These are phyloP conservation scores for Verticillium dahliae DNA, from an alignment of 2,329 filamentous ascomycete species.

Conservation along the genomic window DNA sequence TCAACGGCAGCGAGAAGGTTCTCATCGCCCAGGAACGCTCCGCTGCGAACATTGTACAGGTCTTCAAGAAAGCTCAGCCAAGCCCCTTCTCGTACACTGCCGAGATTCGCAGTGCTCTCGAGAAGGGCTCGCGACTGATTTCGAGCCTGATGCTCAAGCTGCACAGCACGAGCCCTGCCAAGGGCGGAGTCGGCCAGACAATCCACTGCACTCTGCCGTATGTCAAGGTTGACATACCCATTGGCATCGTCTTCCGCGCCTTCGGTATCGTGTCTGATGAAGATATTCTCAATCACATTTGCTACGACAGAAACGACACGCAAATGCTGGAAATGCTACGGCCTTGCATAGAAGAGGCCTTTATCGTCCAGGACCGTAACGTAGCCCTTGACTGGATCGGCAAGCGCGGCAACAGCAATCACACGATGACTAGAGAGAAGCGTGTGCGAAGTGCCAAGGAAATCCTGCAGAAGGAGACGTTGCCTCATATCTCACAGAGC, in stretches of 20 bases:
- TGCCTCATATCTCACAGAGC: constrained; percentile 92
- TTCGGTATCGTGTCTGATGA: constrained; percentile 95
- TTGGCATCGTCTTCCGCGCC: constrained; percentile 92
- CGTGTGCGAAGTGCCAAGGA: constrained; percentile 90
- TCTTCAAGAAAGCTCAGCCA: constrained; percentile 95
- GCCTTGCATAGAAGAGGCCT: constrained; percentile 94
- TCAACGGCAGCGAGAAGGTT: constrained; percentile 98
- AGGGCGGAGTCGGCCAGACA: constrained; percentile 76
- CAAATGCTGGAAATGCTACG: constrained; percentile 98
- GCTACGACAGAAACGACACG: constrained; percentile 89
- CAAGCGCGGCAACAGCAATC: constrained; percentile 66
- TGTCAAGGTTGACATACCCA: constrained; percentile 87
- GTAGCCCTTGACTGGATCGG: constrained; percentile 93
- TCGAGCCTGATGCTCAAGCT: constrained; percentile 90
- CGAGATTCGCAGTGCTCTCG: constrained; percentile 91
- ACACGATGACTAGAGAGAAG: constrained; percentile 62
- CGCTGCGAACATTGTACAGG: constrained; percentile 96
- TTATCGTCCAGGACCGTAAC: constrained; percentile 91
- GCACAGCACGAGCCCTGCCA: constrained; percentile 72
- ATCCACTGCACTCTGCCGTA: constrained; percentile 90
- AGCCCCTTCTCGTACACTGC: constrained; percentile 89
- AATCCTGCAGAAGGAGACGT: constrained; percentile 91
- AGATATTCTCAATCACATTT: constrained; percentile 96
- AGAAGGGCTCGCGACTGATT: constrained; percentile 92
- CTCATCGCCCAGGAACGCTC: constrained; percentile 96